Conservation (phyloP, 768 basidiomycete genomes). For the Leccinellum albellum region DNA sequence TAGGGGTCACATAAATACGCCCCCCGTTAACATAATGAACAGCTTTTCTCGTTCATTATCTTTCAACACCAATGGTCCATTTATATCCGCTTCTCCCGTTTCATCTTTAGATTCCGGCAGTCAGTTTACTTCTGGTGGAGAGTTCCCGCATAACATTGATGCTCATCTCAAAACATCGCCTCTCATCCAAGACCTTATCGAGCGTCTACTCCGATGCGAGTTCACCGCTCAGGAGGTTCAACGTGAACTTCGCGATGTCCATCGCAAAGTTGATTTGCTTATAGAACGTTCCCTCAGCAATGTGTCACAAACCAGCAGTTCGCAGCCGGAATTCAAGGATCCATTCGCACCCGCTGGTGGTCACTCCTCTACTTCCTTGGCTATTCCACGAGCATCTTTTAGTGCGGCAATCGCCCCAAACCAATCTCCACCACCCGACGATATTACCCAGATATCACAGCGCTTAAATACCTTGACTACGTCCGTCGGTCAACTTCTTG, state of each 20-base stretch:
- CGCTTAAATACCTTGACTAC: slow-evolving; percentile 76
- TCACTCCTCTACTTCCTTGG: slow-evolving; percentile 34
- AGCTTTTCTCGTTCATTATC: slow-evolving; percentile 38
- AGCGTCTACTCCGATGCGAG: slow-evolving; percentile 71
- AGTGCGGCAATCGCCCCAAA: slow-evolving; percentile 70
- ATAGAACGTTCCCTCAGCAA: slow-evolving; percentile 57
- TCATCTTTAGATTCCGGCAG: slow-evolving; percentile 77
- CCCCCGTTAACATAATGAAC: slow-evolving; percentile 39
- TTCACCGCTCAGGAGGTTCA: slow-evolving; percentile 67
- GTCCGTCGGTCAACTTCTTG: slow-evolving; percentile 81
- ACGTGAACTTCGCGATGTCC: slow-evolving; percentile 67
- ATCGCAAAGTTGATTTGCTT: slow-evolving; percentile 73
- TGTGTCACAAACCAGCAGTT: slow-evolving; percentile 17
- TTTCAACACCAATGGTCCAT: slow-evolving; percentile 42
- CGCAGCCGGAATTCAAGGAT: slow-evolving; percentile 77
- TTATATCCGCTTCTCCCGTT: slow-evolving; percentile 68
- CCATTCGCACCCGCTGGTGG: slow-evolving; percentile 55
- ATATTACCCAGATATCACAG: slow-evolving; percentile 72
- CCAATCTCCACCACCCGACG: slow-evolving; percentile 62
- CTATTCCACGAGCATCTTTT: slow-evolving; percentile 57
- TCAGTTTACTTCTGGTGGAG: slow-evolving; percentile 49
- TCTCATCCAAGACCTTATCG: slow-evolving; percentile 69
- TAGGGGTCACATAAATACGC: slow-evolving; percentile 41
- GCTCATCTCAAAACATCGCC: slow-evolving; percentile 73
- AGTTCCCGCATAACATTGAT: slow-evolving; percentile 55